Base-by-base conservation (phyloP, 805 yeast genomes). In the Diddensiella santjacobensis region DNA sequence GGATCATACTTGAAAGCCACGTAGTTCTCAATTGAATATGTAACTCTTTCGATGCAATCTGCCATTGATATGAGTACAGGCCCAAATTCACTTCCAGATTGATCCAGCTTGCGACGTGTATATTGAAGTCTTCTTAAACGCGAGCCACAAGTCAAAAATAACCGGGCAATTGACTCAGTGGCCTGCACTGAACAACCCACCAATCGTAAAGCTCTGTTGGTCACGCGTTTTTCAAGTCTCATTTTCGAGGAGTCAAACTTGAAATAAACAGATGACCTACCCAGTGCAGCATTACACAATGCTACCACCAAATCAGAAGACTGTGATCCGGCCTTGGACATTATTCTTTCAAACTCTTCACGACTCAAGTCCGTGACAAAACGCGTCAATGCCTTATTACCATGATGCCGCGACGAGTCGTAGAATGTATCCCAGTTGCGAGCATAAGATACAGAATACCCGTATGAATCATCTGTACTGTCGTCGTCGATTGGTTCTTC, bases 51-150 rank as follows among this genome's bases (percentile, higher is more conserved):
- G 3, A 52, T 31, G 40, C 55, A 52, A 24, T 49, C 40, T 6
- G 47, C 51, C 40, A 52, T 50, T 20, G 55, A 48, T 15, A 45
- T 41, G 29, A 49, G 37, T 17, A 51, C 30, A 3, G 50, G 26
- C 24, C n/a, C 33, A 36, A 31, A 22, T 15, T 33, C 20, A 18
- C 11, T 6, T 6, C 13, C 6, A 20, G 13, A 13, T 29, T n/a
- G 6, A 17, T 35, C 11, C n/a, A 47, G 15, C 20, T 43, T 6
- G 4, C 3, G 11, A 4, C 24, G 22, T 8, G 53, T 52, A 40
- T 46, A 50, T 17, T 38, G 13, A 41, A 52, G 37, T 22, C 55
- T 22, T 13, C 47, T 18, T 11, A 52, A n/a, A 17, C 40, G 39
- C 3, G 53, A 15, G 26, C 55, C 55, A 22, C 50, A 31, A n/a